Base-by-base conservation (phyloP, 2,329 filamentous ascomycete genomes). In the Cryoendolithus antarcticus region DNA sequence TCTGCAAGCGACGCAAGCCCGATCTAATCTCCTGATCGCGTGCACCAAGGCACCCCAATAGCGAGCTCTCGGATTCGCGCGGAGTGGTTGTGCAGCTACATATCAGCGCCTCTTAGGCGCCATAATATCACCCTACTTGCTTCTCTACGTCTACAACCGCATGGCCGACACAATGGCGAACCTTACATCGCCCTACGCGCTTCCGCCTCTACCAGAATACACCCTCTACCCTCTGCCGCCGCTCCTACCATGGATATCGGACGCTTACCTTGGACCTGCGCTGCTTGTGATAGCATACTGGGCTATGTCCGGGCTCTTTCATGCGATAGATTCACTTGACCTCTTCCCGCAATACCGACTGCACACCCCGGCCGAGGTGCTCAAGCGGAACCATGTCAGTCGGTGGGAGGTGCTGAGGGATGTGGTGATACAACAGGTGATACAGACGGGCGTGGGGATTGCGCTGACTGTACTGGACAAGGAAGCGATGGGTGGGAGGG, bases 281-380 rank as follows among this genome's bases (percentile, higher is more conserved):
- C 66, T 82, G 9, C 88, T 88, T 24, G 73, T 95, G 44, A 59
- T 85, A 52, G 82, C 81, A 42, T 98, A 98, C 71, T 98, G 91
- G 91, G 63, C 67, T 13, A 65, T 93, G 27, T 96, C 89, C 12
- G 64, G 84, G 59, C 65, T 89, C 58, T 98, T 93, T 67, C 89
- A 96, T 67, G 57, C 79, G 50, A 78, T 96, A 55, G 91, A 98
- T 63, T 69, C 78, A 42, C 79, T 80, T 63, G 85, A 95, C 60
- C 66, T 89, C 30, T 93, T 89, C 60, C 80, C 88, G 11, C 77
- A 93, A 54, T 95, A 96, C 64, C 82, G 91, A 46, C 71, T 98
- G 32, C 91, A 98, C 64, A 96, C 91, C 0, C 91, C 91, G 9
- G 86, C 86, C 38, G 89, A 96, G 62, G 82, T 96, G 46, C 60